Conservation (phyloP, 2,329 filamentous ascomycete species). For the Phyllosticta citriasiana region DNA sequence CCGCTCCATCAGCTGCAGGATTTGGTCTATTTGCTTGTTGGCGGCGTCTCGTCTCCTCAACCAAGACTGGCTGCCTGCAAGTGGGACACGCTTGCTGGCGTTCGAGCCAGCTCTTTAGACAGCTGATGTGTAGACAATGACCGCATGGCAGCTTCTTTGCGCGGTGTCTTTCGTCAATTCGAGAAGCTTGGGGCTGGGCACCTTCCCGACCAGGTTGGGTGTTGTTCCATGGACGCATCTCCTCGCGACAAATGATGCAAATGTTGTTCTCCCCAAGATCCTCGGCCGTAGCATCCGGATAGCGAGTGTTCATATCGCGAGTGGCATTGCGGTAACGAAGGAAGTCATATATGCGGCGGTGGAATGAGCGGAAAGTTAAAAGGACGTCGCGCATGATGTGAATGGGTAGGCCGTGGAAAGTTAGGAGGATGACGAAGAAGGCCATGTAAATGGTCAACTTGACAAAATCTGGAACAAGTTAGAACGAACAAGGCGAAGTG, state of each 20-base stretch:
- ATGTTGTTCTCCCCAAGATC: constrained; percentile 81
- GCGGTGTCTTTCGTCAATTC: constrained; percentile 69
- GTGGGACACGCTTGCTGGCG: constrained; percentile 95
- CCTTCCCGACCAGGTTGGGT: constrained; percentile 29
- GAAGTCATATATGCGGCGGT: constrained; percentile 80
- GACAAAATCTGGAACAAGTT: constrained; percentile 57
- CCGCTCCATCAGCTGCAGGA: not conserved
- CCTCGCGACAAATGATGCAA: constrained; percentile 95
- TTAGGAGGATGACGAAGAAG: constrained; percentile 88
- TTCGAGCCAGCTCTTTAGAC: constrained; percentile 93
- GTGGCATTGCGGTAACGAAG: constrained; percentile 85
- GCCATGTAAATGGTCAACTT: constrained; percentile 82
- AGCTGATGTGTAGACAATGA: constrained; percentile 89
- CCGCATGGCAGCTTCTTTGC: constrained; percentile 96
- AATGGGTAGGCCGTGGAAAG: constrained; percentile 90
- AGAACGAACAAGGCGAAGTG: not conserved
- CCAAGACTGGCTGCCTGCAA: constrained; percentile 72
- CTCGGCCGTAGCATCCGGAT: constrained; percentile 80
- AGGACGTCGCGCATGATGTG: constrained; percentile 95
- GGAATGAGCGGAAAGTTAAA: constrained; percentile 83
- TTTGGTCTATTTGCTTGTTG: constrained; percentile 20
- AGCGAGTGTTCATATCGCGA: constrained; percentile 81
- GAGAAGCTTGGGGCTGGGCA: constrained; percentile 25
- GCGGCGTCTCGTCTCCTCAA: constrained; percentile 19
- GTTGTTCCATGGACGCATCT: constrained; percentile 74